Conservation (phyloP, 169 alveolate species). For the Cryptosporidium canis region DNA sequence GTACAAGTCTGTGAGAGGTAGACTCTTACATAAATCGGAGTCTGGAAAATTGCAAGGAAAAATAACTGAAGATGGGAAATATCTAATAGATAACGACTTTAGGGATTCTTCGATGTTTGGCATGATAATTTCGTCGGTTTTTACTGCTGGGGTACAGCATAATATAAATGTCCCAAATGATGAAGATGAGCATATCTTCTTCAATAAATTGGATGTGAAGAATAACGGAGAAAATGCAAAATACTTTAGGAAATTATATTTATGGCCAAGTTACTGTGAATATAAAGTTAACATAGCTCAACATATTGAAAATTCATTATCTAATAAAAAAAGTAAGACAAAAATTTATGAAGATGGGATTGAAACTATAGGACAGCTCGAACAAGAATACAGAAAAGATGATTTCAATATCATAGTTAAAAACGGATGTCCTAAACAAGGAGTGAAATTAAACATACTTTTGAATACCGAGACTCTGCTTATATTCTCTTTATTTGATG, state of each 20-base stretch:
- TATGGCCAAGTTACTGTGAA: conserved; percentile 70
- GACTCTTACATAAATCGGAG: conserved; percentile 13
- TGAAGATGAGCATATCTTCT: conserved; percentile 53
- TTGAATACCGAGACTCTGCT: conserved; percentile 19
- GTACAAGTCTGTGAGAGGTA: conserved; percentile 47
- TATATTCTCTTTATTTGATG: conserved; percentile 33
- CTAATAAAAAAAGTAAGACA: background rate
- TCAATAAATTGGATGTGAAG: conserved; percentile 22
- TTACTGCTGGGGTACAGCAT: conserved; percentile 47
- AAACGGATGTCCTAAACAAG: conserved; percentile 12
- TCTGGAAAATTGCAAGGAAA: background rate
- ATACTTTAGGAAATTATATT: background rate
- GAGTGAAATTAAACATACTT: conserved; percentile 23
- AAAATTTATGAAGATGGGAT: background rate
- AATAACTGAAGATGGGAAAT: background rate
- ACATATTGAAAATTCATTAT: background rate
- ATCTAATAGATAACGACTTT: conserved; percentile 16
- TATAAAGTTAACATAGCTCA: background rate
- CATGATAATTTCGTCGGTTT: conserved; percentile 41
- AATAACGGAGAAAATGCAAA: conserved; percentile 11
- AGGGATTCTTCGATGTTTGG: conserved; percentile 63
- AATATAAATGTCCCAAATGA: conserved; percentile 64
- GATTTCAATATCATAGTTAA: background rate
- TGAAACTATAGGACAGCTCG: background rate
- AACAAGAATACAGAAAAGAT: background rate